Evolutionary conservation across 768 basidiomycete genomes (phyloP), one percentile per base, ranked within the genome.

Genomic region (Boletus barrowsii): DNA sequence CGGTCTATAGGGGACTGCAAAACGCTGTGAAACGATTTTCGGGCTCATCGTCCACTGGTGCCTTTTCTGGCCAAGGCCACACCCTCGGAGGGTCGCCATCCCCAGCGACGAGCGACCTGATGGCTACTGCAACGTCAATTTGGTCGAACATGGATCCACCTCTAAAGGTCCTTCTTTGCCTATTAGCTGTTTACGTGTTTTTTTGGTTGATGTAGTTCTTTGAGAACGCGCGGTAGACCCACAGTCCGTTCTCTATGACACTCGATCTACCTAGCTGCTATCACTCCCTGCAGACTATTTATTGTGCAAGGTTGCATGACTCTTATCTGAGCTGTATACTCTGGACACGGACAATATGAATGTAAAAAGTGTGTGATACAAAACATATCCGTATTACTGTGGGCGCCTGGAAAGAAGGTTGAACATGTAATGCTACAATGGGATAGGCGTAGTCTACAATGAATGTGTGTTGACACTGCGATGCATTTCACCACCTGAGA

Each of bases 41-140:
- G 15, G 64, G 72, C 3, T 52, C 69, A 29, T 71, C 78, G 9
- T 54, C 73, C 22, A 51, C 72, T 3, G 63, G 73, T 37, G 75
- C 81, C 40, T 93, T 93, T 67, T 66, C 81, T 22, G 91, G 91
- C 4, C 79, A 79, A 63, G 91, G 91, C 22, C 84, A 86, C 10
- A 90, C 86, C 7, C 75, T 93, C 2, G 86, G 84, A 20, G 83
- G 82, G 26, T 59, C 72, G 2, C 55, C 75, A 14, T 68, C 75
- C 14, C 60, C 77, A 26, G 68, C 72, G 18, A 72, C 77, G 47
- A 58, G 61, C 22, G 63, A 73, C 46, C 58, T 72, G 26, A 54
- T 71, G 20, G 69, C 71, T 40, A 72, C 69, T 5, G 70, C 72
- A 1, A 60, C 68, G 4, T 75, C 68, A 9, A 68, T 61, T 10